Evolutionary conservation across 2,329 filamentous ascomycete genomes (phyloP).

Genomic region (Pyrenophora tritici-repentis): DNA sequence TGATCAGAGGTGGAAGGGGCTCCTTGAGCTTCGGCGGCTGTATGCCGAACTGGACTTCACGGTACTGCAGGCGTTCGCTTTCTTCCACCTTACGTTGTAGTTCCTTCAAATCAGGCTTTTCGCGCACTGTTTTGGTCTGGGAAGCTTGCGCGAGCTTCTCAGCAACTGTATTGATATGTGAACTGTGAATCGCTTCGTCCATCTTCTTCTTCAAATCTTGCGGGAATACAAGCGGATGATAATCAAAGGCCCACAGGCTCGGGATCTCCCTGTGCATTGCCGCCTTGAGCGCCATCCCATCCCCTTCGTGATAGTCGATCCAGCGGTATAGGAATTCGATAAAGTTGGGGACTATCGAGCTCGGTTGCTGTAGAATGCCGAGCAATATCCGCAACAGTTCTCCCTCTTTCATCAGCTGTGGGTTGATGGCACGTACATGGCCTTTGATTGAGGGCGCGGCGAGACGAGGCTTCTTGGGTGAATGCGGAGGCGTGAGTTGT

Average conservation of each 20-base stretch:
- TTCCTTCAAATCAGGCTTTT: constrained; percentile 31
- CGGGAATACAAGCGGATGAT: constrained; percentile 32
- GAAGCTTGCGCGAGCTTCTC: constrained; percentile 22
- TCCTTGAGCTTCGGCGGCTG: constrained; percentile 31
- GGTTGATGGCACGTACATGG: constrained; percentile 26
- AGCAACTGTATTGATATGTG: constrained; percentile 1
- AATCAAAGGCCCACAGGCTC: constrained; percentile 43
- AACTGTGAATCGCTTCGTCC: background rate
- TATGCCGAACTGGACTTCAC: constrained; percentile 40
- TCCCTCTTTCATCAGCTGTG: constrained; percentile 32
- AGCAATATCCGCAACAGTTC: constrained; percentile 38
- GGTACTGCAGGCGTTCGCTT: constrained; percentile 40
- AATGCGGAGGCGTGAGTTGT: constrained; percentile 6
- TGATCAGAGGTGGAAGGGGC: constrained; percentile 37
- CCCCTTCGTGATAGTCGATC: constrained; percentile 41
- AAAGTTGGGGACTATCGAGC: constrained; percentile 38
- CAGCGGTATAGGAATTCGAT: constrained; percentile 44
- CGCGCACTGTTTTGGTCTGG: constrained; percentile 25
- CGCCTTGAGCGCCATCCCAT: constrained; percentile 39
- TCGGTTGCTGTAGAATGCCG: constrained; percentile 38
- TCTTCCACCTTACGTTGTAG: constrained; percentile 31
- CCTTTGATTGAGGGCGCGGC: constrained; percentile 18
- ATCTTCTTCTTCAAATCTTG: constrained; percentile 13
- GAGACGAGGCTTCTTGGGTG: constrained; percentile 33
- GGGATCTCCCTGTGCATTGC: constrained; percentile 42